These are phyloP conservation scores for Mycena sanguinolenta DNA, from an alignment of 768 basidiomycete genomes.

Conservation along the genomic window DNA sequence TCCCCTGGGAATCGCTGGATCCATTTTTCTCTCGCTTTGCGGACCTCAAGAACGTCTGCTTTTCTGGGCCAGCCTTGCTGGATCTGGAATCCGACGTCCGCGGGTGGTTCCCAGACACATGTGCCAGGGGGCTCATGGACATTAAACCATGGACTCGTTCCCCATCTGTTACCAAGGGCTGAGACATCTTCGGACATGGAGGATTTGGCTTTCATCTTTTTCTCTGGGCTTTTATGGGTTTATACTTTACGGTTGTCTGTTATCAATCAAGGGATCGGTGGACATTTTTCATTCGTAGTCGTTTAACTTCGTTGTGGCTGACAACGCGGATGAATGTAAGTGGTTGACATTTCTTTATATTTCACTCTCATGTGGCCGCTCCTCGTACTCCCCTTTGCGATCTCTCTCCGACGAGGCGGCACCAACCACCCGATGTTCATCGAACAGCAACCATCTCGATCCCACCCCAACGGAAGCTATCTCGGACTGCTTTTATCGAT, in stretches of 20 bases:
- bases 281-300: not conserved
- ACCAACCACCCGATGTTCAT: constrained; percentile 49
- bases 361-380: constrained; percentile 15
- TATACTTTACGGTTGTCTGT: not conserved
- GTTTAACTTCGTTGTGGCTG: constrained; percentile 10
- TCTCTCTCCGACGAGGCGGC: not conserved
- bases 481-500: constrained; percentile 72
- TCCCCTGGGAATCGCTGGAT: constrained; percentile 1
- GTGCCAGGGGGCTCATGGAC: not conserved
- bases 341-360: not conserved
- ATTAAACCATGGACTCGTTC: not conserved
- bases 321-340: not conserved
- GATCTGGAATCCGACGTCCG: not conserved
- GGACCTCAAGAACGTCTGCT: not conserved
- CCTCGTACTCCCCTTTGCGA: not conserved
- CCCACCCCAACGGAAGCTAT: constrained; percentile 67
- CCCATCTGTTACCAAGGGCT: not conserved
- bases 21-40: constrained; percentile 6
- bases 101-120: not conserved
- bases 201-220: too few species aligned
- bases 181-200: too few species aligned
- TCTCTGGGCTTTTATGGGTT: not conserved
- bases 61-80: not conserved
- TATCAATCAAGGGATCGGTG: not conserved
- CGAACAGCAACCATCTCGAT: constrained; percentile 65